Evolutionary conservation across 23 red algal genomes (phyloP).

Genomic region (Gracilaria domingensis): DNA sequence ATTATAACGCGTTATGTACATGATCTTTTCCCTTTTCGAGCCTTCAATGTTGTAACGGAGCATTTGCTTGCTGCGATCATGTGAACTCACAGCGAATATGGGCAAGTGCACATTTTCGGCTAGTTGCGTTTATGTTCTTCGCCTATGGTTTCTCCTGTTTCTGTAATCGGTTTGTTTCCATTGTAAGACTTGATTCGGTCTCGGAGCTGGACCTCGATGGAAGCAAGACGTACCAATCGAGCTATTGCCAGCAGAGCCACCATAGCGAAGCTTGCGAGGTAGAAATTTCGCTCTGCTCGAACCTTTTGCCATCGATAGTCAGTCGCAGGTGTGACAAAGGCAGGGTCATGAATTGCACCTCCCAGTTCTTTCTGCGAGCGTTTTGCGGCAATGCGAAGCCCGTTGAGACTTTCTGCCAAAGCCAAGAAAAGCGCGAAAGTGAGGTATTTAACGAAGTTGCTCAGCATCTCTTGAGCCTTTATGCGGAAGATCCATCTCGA

Average conservation of each 20-base stretch:
- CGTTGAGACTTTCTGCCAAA: slow-evolving; percentile 51
- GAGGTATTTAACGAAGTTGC: slow-evolving; percentile 35
- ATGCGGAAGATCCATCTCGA: slow-evolving; percentile 51
- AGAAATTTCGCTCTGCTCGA: slow-evolving; percentile 66
- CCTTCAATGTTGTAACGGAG: neutral
- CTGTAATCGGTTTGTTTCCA: slow-evolving; percentile 55
- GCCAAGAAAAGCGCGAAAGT: slow-evolving; percentile 47
- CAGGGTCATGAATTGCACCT: neutral
- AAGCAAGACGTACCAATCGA: slow-evolving; percentile 54
- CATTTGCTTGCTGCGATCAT: neutral
- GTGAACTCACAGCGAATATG: neutral
- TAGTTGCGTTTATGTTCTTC: slow-evolving; percentile 18
- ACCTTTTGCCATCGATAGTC: slow-evolving; percentile 42
- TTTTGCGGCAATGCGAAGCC: slow-evolving; percentile 10
- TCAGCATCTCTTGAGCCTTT: slow-evolving; percentile 6
- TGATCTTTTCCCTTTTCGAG: neutral
- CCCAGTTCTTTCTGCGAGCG: neutral
- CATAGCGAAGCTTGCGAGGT: slow-evolving; percentile 59
- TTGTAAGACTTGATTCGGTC: slow-evolving; percentile 50
- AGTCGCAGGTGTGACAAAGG: neutral
- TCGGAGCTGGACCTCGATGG: slow-evolving; percentile 60
- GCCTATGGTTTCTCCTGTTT: slow-evolving; percentile 41
- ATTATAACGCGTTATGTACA: neutral
- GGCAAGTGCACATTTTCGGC: neutral
- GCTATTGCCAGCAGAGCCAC: slow-evolving; percentile 49